Conservation (phyloP, 352 stramenopile species). For the Globisporangium abappressorium region DNA sequence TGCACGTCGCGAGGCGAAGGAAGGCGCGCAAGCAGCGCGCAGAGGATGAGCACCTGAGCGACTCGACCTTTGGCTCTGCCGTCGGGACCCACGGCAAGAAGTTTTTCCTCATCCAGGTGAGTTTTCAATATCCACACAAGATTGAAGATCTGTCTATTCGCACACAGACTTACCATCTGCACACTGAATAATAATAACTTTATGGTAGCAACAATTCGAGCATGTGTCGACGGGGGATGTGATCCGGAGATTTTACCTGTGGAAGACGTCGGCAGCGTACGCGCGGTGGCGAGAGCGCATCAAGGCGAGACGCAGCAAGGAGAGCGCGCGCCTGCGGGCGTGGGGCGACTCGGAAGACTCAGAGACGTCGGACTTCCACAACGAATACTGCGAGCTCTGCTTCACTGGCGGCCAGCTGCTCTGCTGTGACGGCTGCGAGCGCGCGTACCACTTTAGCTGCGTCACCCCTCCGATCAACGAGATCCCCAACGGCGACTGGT, state of each 20-base stretch:
- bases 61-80: constrained; percentile 43
- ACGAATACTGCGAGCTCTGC: constrained; percentile 63
- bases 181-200: neutral
- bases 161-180: neutral
- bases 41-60: constrained; percentile 25
- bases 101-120: constrained; percentile 60
- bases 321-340: constrained; percentile 37
- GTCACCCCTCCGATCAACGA: constrained; percentile 61
- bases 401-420: constrained; percentile 60
- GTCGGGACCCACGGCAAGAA: constrained; percentile 51
- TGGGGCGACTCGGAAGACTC: constrained; percentile 41
- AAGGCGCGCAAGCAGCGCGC: constrained; percentile 23
- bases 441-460: constrained; percentile 70
- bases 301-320: constrained; percentile 40
- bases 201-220: constrained; percentile 38
- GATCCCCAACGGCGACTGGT: constrained; percentile 59
- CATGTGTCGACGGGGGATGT: constrained; percentile 42
- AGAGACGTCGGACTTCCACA: constrained; percentile 48
- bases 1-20: constrained; percentile 33
- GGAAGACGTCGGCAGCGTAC: constrained; percentile 60
- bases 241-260: constrained; percentile 63
- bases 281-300: constrained; percentile 41
- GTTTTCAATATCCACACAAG: neutral
- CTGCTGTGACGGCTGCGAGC: constrained; percentile 66
- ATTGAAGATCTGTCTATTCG: neutral